Percentiles rank a stretch among this genome's conserved stretches.
Conservation (phyloP, 2,329 filamentous ascomycete species). For the Fusarium paranaense region DNA sequence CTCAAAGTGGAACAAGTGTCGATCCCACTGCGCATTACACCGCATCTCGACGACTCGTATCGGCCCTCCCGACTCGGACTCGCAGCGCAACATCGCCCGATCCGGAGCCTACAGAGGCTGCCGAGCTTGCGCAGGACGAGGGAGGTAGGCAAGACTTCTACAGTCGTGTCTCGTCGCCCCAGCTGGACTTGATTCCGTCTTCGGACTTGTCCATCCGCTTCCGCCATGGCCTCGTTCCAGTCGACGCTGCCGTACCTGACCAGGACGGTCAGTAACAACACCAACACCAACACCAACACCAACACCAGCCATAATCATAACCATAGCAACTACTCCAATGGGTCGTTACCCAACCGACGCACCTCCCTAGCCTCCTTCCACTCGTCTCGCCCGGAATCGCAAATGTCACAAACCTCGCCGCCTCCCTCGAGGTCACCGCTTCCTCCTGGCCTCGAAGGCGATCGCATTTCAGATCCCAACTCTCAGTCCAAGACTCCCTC, state of each 20-base stretch:
- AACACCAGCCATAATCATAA: constrained; percentile 47
- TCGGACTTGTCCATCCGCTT: constrained; percentile 23
- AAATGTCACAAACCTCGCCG: constrained; percentile 66
- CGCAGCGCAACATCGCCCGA: constrained; percentile 32
- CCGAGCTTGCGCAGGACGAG: constrained; percentile 17
- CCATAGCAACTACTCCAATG: constrained; percentile 51
- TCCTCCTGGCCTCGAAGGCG: constrained; percentile 60
- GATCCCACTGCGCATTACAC: constrained; percentile 41
- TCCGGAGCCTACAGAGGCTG: constrained; percentile 36
- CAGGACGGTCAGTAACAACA: constrained; percentile 46
- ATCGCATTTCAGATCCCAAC: constrained; percentile 69
- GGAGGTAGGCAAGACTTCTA: background rate
- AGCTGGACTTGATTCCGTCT: constrained; percentile 19
- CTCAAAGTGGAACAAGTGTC: constrained; percentile 35
- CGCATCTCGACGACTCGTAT: constrained; percentile 36
- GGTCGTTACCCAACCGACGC: constrained; percentile 50
- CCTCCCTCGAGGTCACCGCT: constrained; percentile 68
- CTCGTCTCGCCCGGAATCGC: constrained; percentile 67
- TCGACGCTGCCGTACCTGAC: constrained; percentile 57
- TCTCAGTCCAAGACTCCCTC: constrained; percentile 71
- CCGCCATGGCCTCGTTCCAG: constrained; percentile 43
- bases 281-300: constrained; percentile 29
- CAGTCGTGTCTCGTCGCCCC: constrained; percentile 20
- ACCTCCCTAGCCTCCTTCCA: constrained; percentile 75
- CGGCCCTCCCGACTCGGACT: constrained; percentile 27